Base-by-base conservation (phyloP, 2,329 filamentous ascomycete genomes). In the Chaetomiaceae sp. region DNA sequence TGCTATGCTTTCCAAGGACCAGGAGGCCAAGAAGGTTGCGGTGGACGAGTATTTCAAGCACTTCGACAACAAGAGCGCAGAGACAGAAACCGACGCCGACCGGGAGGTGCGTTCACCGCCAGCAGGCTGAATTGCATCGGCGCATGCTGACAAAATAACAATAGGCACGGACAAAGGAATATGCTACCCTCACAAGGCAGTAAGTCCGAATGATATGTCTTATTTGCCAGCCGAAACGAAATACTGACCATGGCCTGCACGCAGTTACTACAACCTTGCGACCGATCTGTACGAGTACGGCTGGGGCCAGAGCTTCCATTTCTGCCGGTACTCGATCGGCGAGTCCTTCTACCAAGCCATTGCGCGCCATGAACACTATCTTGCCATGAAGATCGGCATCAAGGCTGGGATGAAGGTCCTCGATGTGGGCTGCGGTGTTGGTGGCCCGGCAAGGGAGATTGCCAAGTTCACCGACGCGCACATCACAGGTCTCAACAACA, bases 221-320 rank as follows among this genome's bases (percentile, higher is more conserved):
- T 13, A 40, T 40, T n/a, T 10, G 5, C n/a, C 18, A 6, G 8
- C 16, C 18, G 9, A n/a, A n/a, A n/a, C n/a, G n/a, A n/a, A n/a
- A n/a, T n/a, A n/a, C 61, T 67, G 54, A 66, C 64, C 38, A 14
- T 16, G 14, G 7, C 11, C 33, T 18, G 6, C 44, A 16, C 62
- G 52, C 61, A 90, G 87, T 71, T 96, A 96, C 80, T 96, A 96
- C 78, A 95, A 96, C 74, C 82, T 96, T 44, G 90, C 89, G n/a
- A 96, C 91, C 62, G 91, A 96, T 67, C 73, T 96, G 46, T 96
- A 96, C 78, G 94, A 97, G 77, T 94, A 96, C 64, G 94, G 91
- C 65, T 99, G 94, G 91, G 89, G 89, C 57, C 85, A 90, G 66
- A 92, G 86, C 45, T 99, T 99, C 81, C 92, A 99, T 75, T 97